Base-by-base conservation (phyloP, 768 basidiomycete genomes). In the Coprinopsis marcescibilis region DNA sequence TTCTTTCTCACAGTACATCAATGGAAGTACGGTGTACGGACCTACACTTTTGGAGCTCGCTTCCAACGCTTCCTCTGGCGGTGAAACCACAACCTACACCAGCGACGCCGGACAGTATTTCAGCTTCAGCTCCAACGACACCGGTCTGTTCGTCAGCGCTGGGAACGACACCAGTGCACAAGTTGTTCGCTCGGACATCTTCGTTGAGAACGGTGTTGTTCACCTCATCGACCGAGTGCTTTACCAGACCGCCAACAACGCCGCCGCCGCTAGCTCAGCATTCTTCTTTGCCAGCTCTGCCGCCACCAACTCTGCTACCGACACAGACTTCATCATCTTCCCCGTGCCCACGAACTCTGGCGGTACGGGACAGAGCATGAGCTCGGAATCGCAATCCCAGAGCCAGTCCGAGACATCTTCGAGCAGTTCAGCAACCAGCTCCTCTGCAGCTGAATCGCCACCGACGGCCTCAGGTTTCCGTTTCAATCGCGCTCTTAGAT, bases 11-110 rank as follows among this genome's bases (percentile, higher is more conserved):
- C 43, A 82, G 79, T 60, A 79, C 49, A 76, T 88, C 54, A 87
- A 87, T 61, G 85, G 81, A 17, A 73, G 83, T 1, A 71, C 79
- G 0, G 61, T 78, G 10, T 89, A 89, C 65, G 82, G 81, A 0
- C 69, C 79, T 1, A 48, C 63, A 10, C 59, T 87, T 29, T 34
- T 42, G 24, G 48, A 52, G 38, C 23, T 48, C 10, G 52, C 55
- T 12, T 45, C 47, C 13, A 51, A 45, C 20, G 27, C 37, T 4
- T 43, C 49, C n/a, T 30, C 38, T 25, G 44, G 58, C 3, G 53
- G 19, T 17, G 35, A 36, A 11, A 17, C 63, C 15, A 25, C 38
- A 26, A 27, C 35, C 20, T 65, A 64, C 46, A 75, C 70, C 13
- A 80, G 81, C 0, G 78, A 80, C 1, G 76, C 66, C 0, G 87